These are phyloP conservation scores for Marasmius tenuissimus DNA, from an alignment of 1,284 basidiomycete species.

Conservation along the genomic window DNA sequence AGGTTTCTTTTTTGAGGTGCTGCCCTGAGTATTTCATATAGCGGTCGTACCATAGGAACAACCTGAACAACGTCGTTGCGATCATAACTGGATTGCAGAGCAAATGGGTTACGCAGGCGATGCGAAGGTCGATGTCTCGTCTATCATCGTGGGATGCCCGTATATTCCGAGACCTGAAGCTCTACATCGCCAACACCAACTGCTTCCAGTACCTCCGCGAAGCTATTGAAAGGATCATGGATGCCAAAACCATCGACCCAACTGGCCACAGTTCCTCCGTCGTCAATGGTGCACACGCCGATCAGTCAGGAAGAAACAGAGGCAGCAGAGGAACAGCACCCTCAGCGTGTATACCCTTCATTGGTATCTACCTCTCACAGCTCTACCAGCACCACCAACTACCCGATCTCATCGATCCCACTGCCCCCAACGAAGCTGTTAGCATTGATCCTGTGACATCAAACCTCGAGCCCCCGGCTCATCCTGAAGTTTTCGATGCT, in stretches of 20 bases:
- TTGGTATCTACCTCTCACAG: conserved; percentile 79
- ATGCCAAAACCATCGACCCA: conserved; percentile 57
- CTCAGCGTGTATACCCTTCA: conserved; percentile 72
- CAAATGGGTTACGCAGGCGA: conserved; percentile 69
- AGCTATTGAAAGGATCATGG: conserved; percentile 63
- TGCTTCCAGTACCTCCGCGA: conserved; percentile 79
- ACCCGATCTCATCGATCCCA: conserved; percentile 83
- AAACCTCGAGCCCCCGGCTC: conserved; percentile 64
- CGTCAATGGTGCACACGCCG: conserved; percentile 42
- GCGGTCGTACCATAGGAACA: conserved; percentile 84
- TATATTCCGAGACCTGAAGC: conserved; percentile 74
- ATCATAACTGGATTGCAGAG: conserved; percentile 79
- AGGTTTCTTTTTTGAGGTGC: conserved; percentile 9
- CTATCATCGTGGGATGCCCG: conserved; percentile 76
- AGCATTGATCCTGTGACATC: conserved; percentile 61
- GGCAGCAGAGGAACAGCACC: conserved; percentile 36
- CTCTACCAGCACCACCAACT: conserved; percentile 65
- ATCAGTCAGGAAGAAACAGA: conserved; percentile 38
- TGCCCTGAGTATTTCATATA: conserved; percentile 29
- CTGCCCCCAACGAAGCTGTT: conserved; percentile 68
- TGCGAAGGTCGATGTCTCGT: conserved; percentile 68
- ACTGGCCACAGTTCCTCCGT: conserved; percentile 49
- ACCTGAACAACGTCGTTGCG: conserved; percentile 80
- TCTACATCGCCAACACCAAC: conserved; percentile 64
- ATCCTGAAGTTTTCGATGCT: conserved; percentile 74